Percentiles rank a stretch among this genome's conserved stretches.
These are phyloP conservation scores for Boletus tylopilopsis DNA, from an alignment of 768 basidiomycete species.

Conservation along the genomic window DNA sequence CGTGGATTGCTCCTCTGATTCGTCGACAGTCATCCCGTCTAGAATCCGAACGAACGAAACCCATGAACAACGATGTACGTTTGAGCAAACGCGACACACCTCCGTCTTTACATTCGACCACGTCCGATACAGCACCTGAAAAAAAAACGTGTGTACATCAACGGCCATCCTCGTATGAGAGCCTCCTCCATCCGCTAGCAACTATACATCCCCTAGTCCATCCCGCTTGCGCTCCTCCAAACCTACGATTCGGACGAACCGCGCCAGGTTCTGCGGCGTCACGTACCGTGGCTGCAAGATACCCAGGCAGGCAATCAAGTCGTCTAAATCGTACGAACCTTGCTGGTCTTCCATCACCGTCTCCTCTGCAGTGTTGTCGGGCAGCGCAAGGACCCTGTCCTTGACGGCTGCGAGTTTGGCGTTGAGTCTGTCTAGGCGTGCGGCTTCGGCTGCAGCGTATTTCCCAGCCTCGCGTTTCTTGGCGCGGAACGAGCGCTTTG, in stretches of 20 bases:
- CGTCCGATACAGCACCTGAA: slow-evolving; percentile 16
- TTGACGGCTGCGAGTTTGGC: slow-evolving; percentile 56
- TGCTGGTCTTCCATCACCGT: slow-evolving; percentile 29
- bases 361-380: slow-evolving; percentile 25
- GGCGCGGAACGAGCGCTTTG: slow-evolving; percentile 71
- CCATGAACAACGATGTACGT: slow-evolving; percentile 6
- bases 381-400: slow-evolving; percentile 26
- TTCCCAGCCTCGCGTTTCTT: slow-evolving; percentile 73
- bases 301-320: slow-evolving; percentile 43
- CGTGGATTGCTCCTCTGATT: too few relatives aligned
- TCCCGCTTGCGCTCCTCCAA: neutral
- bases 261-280: slow-evolving; percentile 36
- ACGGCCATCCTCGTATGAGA: slow-evolving; percentile 1
- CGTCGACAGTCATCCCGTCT: slow-evolving; percentile 59
- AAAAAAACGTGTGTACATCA: slow-evolving; percentile 11
- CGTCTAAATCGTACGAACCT: slow-evolving; percentile 55
- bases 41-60: neutral
- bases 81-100: slow-evolving; percentile 14
- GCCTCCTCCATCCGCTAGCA: neutral
- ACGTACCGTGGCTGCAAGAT: slow-evolving; percentile 52
- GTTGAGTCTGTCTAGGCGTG: slow-evolving; percentile 69
- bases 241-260: slow-evolving; percentile 11
- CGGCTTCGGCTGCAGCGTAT: slow-evolving; percentile 76
- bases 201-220: neutral
- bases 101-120: slow-evolving; percentile 14